phyloP scores from a whole-genome alignment of 495 filamentous ascomycete species.

The Aspergillus wentii region DNA sequence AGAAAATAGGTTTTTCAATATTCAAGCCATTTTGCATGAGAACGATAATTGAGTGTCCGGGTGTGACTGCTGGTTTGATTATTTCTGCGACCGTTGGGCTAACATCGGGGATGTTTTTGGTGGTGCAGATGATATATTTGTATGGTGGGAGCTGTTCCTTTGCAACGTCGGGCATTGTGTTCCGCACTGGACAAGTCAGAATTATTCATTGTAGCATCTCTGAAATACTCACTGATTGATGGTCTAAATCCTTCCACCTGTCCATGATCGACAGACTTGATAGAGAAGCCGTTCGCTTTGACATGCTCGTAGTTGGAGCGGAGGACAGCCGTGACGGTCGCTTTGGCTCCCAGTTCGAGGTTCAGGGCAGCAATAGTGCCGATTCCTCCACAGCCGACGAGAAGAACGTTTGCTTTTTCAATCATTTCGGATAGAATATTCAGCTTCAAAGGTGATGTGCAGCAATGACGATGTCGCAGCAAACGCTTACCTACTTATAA shows the following conservation, averaged over 20 bases:
- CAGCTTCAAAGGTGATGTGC: no score
- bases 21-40: slow-evolving; percentile 61
- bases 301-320: slow-evolving; percentile 52
- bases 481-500: no score
- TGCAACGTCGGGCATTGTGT: slow-evolving; percentile 34
- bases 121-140: slow-evolving; percentile 50
- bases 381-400: slow-evolving; percentile 50
- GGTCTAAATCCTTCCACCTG: slow-evolving; percentile 15
- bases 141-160: slow-evolving; percentile 15
- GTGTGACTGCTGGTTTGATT: slow-evolving; percentile 46
- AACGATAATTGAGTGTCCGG: slow-evolving; percentile 44
- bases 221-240: no score
- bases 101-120: slow-evolving; percentile 41
- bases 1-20: slow-evolving; percentile 52
- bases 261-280: slow-evolving; percentile 40
- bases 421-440: no score
- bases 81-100: slow-evolving; percentile 26
- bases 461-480: no score
- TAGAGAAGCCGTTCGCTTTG: slow-evolving; percentile 41
- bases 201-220: no score
- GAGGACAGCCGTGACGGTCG: slow-evolving; percentile 43
- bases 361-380: slow-evolving; percentile 47
- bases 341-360: slow-evolving; percentile 32
- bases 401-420: slow-evolving; percentile 7
- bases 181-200: no score